Percentiles rank a stretch among this genome's conserved stretches.
These are phyloP conservation scores for Tulasnella sp. DNA, from an alignment of 768 basidiomycete species.

Conservation along the genomic window DNA sequence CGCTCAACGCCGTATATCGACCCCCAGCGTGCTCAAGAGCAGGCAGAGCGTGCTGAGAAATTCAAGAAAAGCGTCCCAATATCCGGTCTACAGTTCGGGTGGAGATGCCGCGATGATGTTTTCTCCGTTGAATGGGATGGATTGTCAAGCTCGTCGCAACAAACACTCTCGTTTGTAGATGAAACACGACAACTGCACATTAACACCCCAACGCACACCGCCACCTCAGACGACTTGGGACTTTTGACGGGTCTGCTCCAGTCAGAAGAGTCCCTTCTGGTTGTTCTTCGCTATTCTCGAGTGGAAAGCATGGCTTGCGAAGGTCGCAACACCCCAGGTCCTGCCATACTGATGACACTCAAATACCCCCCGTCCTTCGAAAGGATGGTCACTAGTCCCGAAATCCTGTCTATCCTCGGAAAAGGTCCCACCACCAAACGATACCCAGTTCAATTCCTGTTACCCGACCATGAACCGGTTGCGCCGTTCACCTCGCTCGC, in stretches of 20 bases:
- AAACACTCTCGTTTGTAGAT: neutral
- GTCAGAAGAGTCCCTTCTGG: neutral
- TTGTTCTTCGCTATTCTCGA: neutral
- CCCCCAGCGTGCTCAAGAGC: neutral
- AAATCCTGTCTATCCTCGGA: too few species aligned
- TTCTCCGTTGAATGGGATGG: conserved; percentile 17
- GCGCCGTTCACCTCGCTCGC: conserved; percentile 15
- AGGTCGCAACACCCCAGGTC: neutral
- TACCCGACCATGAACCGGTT: neutral
- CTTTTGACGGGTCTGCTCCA: neutral
- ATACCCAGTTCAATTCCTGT: neutral
- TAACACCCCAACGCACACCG: neutral
- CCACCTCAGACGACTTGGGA: neutral
- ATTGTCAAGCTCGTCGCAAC: neutral
- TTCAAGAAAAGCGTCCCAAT: neutral
- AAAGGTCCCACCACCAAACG: neutral
- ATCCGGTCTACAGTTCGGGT: conserved; percentile 12
- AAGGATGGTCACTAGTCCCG: neutral
- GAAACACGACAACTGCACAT: neutral
- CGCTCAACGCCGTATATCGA: conserved; percentile 4
- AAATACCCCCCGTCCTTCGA: conserved; percentile 4
- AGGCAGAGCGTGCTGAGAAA: neutral
- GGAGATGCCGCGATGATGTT: conserved; percentile 11
- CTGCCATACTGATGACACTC: conserved; percentile 3
- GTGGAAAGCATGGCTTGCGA: conserved; percentile 2